A percentile compares a stretch with the other conserved stretches of the same genome.
Conservation (phyloP, 768 basidiomycete genomes). For the Phylloporus sp. region DNA sequence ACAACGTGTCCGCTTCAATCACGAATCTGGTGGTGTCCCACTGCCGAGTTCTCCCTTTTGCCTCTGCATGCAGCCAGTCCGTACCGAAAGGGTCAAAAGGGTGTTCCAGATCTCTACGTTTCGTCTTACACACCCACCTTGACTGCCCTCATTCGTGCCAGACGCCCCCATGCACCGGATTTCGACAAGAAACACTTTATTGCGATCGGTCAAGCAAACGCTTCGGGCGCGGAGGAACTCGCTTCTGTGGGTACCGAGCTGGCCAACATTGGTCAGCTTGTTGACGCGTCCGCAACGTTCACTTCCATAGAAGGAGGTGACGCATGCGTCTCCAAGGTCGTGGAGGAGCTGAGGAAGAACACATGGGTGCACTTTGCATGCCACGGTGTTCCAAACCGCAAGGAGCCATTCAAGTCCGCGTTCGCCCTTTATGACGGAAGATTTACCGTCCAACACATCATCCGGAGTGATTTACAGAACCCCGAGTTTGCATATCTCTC, state of each 20-base stretch:
- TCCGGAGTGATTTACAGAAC: background rate
- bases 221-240: background rate
- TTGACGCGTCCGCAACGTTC: background rate
- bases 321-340: background rate
- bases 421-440: background rate
- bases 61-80: too few species aligned
- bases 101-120: too few species aligned
- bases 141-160: background rate
- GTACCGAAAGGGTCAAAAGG: too few species aligned
- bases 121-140: too few species aligned
- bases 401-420: background rate
- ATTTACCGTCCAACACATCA: background rate
- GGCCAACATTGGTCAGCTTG: background rate
- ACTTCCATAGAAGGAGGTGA: background rate
- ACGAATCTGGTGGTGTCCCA: background rate
- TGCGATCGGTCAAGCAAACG: background rate
- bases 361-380: background rate
- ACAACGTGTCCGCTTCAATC: background rate
- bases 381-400: background rate
- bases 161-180: background rate
- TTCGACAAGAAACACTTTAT: background rate
- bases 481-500: background rate
- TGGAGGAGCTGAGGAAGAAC: background rate
- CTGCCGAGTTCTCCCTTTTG: too few species aligned
- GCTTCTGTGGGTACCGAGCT: background rate